Conservation (phyloP, 306 rosid genomes). For the Casuarina cunninghamiana region DNA sequence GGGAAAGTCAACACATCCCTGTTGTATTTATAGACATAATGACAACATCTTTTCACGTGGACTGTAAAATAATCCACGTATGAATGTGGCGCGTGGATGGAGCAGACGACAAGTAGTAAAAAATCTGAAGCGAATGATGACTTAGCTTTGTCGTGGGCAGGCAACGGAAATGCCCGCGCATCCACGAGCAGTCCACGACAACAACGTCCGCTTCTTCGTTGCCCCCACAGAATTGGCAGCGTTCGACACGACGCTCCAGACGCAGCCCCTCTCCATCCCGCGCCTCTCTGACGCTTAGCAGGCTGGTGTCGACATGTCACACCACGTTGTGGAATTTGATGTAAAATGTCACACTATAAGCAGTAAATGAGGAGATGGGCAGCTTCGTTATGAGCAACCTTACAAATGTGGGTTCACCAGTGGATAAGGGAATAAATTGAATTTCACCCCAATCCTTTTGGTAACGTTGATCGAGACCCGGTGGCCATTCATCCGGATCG, state of each 20-base stretch:
- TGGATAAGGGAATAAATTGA: too few species aligned
- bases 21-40: not conserved
- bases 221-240: conserved; percentile 30
- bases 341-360: not conserved
- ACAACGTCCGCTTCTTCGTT: conserved; percentile 13
- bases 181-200: conserved; percentile 35
- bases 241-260: conserved; percentile 4
- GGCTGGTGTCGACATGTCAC: not conserved
- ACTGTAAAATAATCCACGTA: not conserved
- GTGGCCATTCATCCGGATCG: too few species aligned
- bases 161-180: conserved; percentile 5
- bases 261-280: not conserved
- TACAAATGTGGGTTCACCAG: not conserved
- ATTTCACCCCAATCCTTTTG: too few species aligned
- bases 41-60: not conserved
- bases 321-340: not conserved
- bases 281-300: too few species aligned
- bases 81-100: not conserved
- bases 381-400: not conserved
- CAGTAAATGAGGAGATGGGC: not conserved
- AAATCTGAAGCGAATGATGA: not conserved
- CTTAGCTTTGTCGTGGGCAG: conserved; percentile 1
- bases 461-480: too few species aligned
- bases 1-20: not conserved
- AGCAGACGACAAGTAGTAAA: not conserved